A percentile compares a stretch with the other conserved stretches of the same genome.
phyloP scores from a whole-genome alignment of 306 rosid genomes.

The Cyamopsis tetragonoloba region DNA sequence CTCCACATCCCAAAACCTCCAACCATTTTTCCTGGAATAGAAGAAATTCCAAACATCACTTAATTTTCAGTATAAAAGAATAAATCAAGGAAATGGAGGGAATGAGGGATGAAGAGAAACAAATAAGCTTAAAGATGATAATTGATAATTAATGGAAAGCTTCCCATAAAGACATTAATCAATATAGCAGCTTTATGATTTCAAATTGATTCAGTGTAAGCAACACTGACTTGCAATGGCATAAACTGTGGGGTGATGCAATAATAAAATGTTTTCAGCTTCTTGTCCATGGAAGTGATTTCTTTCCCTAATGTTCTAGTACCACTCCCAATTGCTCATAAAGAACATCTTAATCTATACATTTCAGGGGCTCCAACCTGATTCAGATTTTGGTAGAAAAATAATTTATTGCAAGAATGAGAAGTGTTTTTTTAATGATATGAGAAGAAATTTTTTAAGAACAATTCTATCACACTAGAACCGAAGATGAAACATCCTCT shows the following conservation, averaged over 20 bases:
- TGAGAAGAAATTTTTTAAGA: background rate
- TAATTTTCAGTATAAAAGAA: background rate
- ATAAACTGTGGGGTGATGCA: constrained; percentile 2
- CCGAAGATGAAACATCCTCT: background rate
- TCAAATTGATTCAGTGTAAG: background rate
- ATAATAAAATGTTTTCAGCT: background rate
- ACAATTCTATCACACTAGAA: background rate
- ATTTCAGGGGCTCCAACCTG: background rate
- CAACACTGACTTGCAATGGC: background rate
- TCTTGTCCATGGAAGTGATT: background rate
- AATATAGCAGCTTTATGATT: background rate
- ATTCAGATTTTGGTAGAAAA: background rate
- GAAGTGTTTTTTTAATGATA: too few species aligned
- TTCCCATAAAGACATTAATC: background rate
- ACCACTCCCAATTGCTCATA: background rate
- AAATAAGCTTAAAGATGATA: background rate
- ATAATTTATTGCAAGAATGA: background rate
- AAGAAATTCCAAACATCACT: constrained; percentile 11
- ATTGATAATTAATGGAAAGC: background rate
- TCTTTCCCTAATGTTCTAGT: background rate
- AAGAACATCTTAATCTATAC: background rate
- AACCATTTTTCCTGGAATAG: constrained; percentile 76
- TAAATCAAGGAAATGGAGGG: background rate
- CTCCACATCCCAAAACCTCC: constrained; percentile 98
- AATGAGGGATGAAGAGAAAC: background rate